Evolutionary conservation across 2,329 filamentous ascomycete genomes (phyloP), one percentile per base, ranked within the genome.

Genomic region (Colletotrichum gigasporum): DNA sequence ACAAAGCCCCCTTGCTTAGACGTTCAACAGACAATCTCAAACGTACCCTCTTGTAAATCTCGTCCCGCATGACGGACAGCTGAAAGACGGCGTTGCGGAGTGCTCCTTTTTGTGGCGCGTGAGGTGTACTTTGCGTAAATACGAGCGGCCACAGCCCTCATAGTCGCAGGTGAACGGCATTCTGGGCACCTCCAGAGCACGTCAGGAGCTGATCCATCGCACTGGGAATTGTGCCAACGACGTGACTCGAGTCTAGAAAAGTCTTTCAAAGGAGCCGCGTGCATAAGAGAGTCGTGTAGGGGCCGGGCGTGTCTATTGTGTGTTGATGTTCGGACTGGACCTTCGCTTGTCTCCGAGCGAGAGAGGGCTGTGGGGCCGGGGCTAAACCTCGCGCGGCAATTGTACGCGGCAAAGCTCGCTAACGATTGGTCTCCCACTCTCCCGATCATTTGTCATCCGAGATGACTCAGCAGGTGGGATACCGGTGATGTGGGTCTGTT

Each of bases 71-170:
- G 56, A 54, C 14, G 61, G 48, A 22, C 61, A 64, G 10, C 28
- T 22, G n/a, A 64, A 64, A 3, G 61, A 55, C 24, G 47, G 48
- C 6, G 42, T 32, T 9, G 45, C 11, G 6, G 45, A 16, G n/a
- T 63, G 60, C 20, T 63, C 60, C 41, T 60, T 63, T 28, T 53
- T 60, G 24, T 63, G 60, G 11, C 60, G 60, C n/a, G 60, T 63
- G 24, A 63, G 60, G 37, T 63, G 60, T 26, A 59, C 54, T 28
- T 63, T 63, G 26, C 54, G 60, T 11, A 59, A n/a, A 48, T 63
- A 63, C 24, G 60, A 63, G 47, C 60, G 54, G 60, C 60, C 54
- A 39, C 60, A 63, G 54, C 60, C 54, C 18, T 63, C 45, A 47
- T 60, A 26, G 18, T 63, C 54, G 45, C 54, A 63, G 32, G 45